phyloP scores from a whole-genome alignment of 305 asterid genomes.

The Fraxinus baroniana region DNA sequence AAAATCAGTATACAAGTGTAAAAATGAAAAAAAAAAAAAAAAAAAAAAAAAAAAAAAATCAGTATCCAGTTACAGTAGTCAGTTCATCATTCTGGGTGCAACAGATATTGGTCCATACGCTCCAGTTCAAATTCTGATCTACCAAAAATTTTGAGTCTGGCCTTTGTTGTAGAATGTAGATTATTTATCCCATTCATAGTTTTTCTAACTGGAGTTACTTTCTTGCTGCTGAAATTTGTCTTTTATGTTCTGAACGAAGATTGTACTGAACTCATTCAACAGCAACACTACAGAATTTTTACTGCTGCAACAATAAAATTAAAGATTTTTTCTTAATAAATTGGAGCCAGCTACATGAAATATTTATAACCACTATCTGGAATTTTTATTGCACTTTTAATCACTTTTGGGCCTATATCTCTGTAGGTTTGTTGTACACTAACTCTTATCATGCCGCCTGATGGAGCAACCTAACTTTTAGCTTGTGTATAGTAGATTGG shows the following conservation, averaged over 20 bases:
- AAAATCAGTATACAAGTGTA: background rate
- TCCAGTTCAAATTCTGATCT: background rate
- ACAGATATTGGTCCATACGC: background rate
- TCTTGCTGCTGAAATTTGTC: background rate
- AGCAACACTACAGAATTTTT: background rate
- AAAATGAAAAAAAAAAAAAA: too few relatives aligned
- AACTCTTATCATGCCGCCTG: background rate
- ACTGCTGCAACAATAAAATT: background rate
- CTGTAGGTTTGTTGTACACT: background rate
- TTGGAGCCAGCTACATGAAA: background rate
- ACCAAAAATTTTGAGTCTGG: background rate
- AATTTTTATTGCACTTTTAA: background rate
- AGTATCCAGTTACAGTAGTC: background rate
- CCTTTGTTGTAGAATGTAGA: background rate
- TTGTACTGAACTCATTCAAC: background rate
- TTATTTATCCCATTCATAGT: background rate
- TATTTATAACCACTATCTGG: background rate
- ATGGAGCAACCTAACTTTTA: background rate
- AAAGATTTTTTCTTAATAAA: background rate
- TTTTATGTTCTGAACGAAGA: background rate
- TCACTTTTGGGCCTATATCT: background rate
- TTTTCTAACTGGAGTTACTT: background rate
- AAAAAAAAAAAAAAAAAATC: too few relatives aligned
- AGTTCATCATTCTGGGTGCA: background rate
- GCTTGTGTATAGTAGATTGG: background rate